Conservation (phyloP, 352 stramenopile species). For the Globisporangium paddicum region DNA sequence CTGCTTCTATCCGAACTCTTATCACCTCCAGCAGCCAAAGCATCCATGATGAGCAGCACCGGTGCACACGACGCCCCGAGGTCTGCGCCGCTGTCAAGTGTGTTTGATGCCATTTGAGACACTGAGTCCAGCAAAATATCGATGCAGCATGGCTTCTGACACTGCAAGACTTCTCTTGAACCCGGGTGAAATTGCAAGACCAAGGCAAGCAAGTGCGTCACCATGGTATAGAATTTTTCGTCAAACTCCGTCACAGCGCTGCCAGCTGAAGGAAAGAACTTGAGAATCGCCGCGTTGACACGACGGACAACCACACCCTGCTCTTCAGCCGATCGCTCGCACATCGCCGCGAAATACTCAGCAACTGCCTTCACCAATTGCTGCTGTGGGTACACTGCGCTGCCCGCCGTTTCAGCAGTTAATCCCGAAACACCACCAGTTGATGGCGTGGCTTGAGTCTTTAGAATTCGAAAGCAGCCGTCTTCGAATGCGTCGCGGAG, state of each 20-base stretch:
- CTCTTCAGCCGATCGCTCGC: slow-evolving; percentile 51
- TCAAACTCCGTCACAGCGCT: slow-evolving; percentile 10
- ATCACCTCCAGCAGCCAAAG: slow-evolving; percentile 21
- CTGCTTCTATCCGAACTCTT: background rate
- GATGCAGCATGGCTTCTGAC: slow-evolving; percentile 41
- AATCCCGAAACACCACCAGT: background rate
- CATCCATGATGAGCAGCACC: slow-evolving; percentile 61
- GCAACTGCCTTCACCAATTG: slow-evolving; percentile 55
- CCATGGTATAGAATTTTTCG: slow-evolving; percentile 35
- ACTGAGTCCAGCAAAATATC: slow-evolving; percentile 44
- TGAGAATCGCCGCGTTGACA: slow-evolving; percentile 43
- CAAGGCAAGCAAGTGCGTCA: slow-evolving; percentile 65
- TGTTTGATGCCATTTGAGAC: slow-evolving; percentile 5
- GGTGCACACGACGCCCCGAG: slow-evolving; percentile 44
- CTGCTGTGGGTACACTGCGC: slow-evolving; percentile 34
- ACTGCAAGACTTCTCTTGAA: slow-evolving; percentile 30
- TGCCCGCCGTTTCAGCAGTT: background rate
- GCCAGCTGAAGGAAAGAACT: slow-evolving; percentile 28
- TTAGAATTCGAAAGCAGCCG: slow-evolving; percentile 62
- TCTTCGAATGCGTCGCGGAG: slow-evolving; percentile 60
- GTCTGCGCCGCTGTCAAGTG: background rate
- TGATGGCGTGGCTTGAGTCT: slow-evolving; percentile 24
- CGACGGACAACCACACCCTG: slow-evolving; percentile 43
- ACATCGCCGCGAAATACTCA: slow-evolving; percentile 63
- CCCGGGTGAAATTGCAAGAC: slow-evolving; percentile 56